Percentiles rank a stretch among this genome's conserved stretches.
Evolutionary conservation across 2,329 filamentous ascomycete genomes (phyloP).

Genomic region (Aspergillus brasiliensis): DNA sequence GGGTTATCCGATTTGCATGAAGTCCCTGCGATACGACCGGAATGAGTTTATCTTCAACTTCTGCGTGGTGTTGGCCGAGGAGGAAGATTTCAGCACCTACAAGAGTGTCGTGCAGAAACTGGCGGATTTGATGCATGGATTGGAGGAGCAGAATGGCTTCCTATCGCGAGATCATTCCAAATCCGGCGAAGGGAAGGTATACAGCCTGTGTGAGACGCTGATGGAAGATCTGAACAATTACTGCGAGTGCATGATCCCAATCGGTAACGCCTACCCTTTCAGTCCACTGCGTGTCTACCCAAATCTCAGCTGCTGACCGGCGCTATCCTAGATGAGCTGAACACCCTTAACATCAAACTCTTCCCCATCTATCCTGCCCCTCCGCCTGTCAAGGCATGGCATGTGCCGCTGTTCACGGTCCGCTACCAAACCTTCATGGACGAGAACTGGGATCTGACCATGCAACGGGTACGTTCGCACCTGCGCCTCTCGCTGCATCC

Average conservation of each 20-base stretch:
- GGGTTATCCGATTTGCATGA: conserved; percentile 86
- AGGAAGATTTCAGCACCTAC: conserved; percentile 73
- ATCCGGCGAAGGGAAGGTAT: conserved; percentile 55
- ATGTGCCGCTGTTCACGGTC: conserved; percentile 79
- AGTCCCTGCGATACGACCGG: conserved; percentile 77
- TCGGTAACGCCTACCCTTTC: conserved; percentile 61
- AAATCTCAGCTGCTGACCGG: conserved; percentile 12
- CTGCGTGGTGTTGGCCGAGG: conserved; percentile 74
- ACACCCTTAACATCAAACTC: conserved; percentile 94
- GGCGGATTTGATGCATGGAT: conserved; percentile 79
- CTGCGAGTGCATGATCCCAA: conserved; percentile 97
- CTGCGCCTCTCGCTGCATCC: background rate
- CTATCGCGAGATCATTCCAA: conserved; percentile 55
- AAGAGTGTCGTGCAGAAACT: conserved; percentile 84
- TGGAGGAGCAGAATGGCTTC: conserved; percentile 90
- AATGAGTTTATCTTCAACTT: conserved; percentile 99
- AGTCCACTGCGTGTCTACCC: conserved; percentile 6
- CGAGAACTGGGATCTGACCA: conserved; percentile 57
- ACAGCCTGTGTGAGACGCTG: conserved; percentile 77
- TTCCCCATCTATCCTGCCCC: conserved; percentile 81
- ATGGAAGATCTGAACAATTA: conserved; percentile 96
- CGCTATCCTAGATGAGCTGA: conserved; percentile 70
- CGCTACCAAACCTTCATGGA: conserved; percentile 55
- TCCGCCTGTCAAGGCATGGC: conserved; percentile 78
- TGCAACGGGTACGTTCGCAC: conserved; percentile 47